Conservation (phyloP, 176 grass and related monocot genomes). For the Lolium rigidum region DNA sequence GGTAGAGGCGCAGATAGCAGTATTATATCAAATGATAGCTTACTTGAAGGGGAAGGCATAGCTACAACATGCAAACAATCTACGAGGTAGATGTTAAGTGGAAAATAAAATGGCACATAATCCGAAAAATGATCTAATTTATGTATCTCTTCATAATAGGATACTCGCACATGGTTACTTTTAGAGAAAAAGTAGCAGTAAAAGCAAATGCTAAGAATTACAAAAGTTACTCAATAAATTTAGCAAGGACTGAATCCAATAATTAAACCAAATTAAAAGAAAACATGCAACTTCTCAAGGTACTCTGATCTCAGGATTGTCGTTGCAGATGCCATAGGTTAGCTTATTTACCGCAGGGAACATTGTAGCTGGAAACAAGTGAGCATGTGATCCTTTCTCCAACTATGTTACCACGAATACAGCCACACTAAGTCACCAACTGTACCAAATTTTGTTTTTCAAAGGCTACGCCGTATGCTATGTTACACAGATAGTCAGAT, state of each 20-base stretch:
- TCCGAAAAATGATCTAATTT: background rate
- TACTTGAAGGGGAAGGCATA: background rate
- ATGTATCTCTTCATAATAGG: background rate
- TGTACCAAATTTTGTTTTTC: background rate
- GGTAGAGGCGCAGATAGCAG: background rate
- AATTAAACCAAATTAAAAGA: background rate
- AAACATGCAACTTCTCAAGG: background rate
- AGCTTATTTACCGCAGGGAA: background rate
- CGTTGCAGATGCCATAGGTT: background rate
- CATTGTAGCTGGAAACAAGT: background rate
- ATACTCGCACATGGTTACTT: background rate
- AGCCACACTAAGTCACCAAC: background rate
- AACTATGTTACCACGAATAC: background rate
- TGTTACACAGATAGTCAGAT: background rate
- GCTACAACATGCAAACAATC: slow-evolving; percentile 1
- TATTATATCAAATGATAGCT: background rate
- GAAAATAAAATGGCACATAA: slow-evolving; percentile 12
- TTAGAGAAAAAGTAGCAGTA: background rate
- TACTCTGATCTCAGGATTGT: background rate
- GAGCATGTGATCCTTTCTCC: background rate
- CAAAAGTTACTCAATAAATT: background rate
- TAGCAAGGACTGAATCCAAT: background rate
- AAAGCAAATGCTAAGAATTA: background rate
- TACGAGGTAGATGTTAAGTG: background rate
- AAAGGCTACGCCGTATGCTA: background rate